Evolutionary conservation across 1,139 yeast genomes (phyloP).

Genomic region (Meyerozyma athensensis): DNA sequence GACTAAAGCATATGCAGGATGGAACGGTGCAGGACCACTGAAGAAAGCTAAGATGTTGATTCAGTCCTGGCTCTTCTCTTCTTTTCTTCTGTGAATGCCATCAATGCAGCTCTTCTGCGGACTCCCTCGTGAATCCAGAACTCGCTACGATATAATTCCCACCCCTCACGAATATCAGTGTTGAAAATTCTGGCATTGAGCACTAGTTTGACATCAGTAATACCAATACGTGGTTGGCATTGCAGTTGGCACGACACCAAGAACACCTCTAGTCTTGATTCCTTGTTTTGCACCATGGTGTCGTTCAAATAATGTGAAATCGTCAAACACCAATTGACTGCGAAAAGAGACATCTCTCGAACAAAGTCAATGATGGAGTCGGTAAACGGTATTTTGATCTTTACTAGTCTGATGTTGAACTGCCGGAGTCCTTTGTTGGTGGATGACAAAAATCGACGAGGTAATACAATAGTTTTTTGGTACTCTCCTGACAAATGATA

Average conservation of each 20-base stretch:
- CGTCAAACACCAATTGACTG: constrained; percentile 23
- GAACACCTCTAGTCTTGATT: constrained; percentile 38
- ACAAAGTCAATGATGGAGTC: constrained; percentile 48
- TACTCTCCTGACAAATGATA: constrained; percentile 90
- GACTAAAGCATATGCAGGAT: too few relatives aligned
- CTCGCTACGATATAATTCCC: constrained; percentile 92
- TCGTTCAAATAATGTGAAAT: constrained; percentile 36
- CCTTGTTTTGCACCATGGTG: constrained; percentile 24
- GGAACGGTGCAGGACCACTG: too few relatives aligned
- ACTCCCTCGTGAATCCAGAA: constrained; percentile 88
- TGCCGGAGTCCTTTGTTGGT: constrained; percentile 87
- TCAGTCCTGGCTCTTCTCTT: constrained; percentile 8
- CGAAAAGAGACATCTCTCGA: constrained; percentile 33
- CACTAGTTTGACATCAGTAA: constrained; percentile 61
- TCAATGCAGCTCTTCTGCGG: constrained; percentile 50
- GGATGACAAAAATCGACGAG: constrained; percentile 69
- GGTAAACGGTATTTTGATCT: constrained; percentile 54
- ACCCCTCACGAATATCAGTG: constrained; percentile 82
- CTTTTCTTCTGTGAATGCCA: constrained; percentile 28
- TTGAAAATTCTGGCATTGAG: constrained; percentile 77
- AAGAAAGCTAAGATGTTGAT: too few relatives aligned
- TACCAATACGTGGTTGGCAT: constrained; percentile 44
- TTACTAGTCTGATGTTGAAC: constrained; percentile 72
- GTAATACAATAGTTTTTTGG: constrained; percentile 74
- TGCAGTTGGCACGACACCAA: constrained; percentile 41